These are phyloP conservation scores for Aspergillus bombycis DNA, from an alignment of 2,329 filamentous ascomycete species.

Conservation along the genomic window DNA sequence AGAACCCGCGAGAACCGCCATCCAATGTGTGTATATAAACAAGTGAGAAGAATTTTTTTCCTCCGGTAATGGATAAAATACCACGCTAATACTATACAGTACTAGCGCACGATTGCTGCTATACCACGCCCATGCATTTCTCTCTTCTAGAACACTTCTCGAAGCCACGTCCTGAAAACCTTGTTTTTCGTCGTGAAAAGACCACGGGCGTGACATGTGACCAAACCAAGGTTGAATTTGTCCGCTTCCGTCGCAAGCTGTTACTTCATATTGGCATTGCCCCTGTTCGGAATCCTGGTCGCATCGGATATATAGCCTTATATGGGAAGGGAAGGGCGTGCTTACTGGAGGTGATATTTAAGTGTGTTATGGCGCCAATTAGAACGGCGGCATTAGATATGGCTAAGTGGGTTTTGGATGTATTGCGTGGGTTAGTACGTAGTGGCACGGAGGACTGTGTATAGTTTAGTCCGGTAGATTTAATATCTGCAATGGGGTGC, in stretches of 20 bases:
- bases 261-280: not conserved
- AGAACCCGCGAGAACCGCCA: conserved; percentile 2
- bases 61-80: not conserved
- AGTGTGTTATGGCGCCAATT: not conserved
- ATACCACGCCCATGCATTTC: not conserved
- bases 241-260: not conserved
- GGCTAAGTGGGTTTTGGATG: not conserved
- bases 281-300: not conserved
- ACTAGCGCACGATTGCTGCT: not conserved
- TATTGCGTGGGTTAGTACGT: not conserved
- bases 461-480: not conserved
- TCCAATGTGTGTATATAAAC: not conserved
- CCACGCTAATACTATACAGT: not conserved
- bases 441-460: not conserved
- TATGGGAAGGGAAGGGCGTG: not conserved
- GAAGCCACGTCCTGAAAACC: conserved; percentile 14
- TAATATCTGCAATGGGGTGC: not conserved
- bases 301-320: not conserved
- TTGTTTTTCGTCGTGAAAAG: not conserved
- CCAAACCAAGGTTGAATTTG: conserved; percentile 1
- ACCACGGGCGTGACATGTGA: conserved; percentile 6
- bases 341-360: not conserved
- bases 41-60: not conserved
- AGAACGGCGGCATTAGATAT: not conserved
- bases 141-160: conserved; percentile 23